Conservation (phyloP, 192 early-diverging fungal species). For the Backusella tuberculispora region DNA sequence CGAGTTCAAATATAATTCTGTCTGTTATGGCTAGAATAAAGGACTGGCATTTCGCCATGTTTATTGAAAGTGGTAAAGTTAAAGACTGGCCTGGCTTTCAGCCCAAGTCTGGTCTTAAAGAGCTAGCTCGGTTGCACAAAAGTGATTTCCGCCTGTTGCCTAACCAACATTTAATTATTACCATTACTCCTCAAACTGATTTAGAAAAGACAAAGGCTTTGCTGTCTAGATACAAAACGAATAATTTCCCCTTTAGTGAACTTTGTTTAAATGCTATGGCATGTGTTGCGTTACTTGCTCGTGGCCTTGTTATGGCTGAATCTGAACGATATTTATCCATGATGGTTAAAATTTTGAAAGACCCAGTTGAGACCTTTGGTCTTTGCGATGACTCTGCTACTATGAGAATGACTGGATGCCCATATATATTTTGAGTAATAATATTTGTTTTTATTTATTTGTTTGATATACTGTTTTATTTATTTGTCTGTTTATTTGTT, state of each 20-base stretch:
- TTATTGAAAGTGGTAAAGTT: constrained; percentile 88
- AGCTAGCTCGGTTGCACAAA: constrained; percentile 70
- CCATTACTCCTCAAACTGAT: constrained; percentile 72
- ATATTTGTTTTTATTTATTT: background rate
- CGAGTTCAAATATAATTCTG: constrained; percentile 83
- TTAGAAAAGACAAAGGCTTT: constrained; percentile 67
- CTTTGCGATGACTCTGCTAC: constrained; percentile 84
- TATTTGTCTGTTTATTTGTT: background rate
- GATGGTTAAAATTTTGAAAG: constrained; percentile 80
- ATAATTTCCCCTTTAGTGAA: constrained; percentile 77
- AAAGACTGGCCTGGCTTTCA: constrained; percentile 73
- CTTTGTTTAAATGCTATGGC: constrained; percentile 89
- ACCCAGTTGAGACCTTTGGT: constrained; percentile 73
- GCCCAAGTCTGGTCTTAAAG: constrained; percentile 75
- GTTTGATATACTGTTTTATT: background rate
- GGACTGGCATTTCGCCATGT: constrained; percentile 83
- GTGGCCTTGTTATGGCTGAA: constrained; percentile 91
- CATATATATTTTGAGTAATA: constrained; percentile 26
- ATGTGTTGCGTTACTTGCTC: constrained; percentile 92
- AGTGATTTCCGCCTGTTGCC: constrained; percentile 85
- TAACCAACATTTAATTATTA: constrained; percentile 88
- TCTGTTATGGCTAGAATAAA: constrained; percentile 90
- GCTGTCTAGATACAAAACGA: constrained; percentile 75
- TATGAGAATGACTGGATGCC: constrained; percentile 95
- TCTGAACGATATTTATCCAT: constrained; percentile 89